Conservation (phyloP, 306 rosid genomes). For the Albizia julibrissin region DNA sequence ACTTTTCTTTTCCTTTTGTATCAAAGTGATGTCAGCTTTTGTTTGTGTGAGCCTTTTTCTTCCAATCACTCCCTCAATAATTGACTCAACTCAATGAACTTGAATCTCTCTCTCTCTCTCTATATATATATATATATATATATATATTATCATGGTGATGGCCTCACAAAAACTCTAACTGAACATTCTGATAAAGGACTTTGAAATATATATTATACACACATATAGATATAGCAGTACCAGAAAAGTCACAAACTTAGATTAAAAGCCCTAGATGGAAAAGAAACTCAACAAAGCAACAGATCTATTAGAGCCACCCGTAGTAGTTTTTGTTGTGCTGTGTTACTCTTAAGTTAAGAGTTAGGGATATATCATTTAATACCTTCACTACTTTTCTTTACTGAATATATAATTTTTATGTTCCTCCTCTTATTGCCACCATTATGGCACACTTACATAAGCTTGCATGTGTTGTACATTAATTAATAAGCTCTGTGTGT, state of each 20-base stretch:
- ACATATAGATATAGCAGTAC: not conserved
- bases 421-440: not conserved
- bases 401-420: not conserved
- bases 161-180: not conserved
- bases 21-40: conserved; percentile 23
- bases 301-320: not conserved
- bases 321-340: no score
- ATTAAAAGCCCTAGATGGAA: conserved; percentile 25
- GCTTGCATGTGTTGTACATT: conserved; percentile 38
- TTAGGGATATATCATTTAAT: no score
- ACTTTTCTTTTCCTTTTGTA: conserved; percentile 8
- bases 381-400: no score
- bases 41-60: conserved; percentile 12
- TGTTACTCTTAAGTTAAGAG: no score
- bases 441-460: conserved; percentile 26
- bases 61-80: conserved; percentile 7
- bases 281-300: not conserved
- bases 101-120: not conserved
- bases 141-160: not conserved
- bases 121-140: no score
- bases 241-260: not conserved
- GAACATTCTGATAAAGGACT: not conserved
- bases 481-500: not conserved
- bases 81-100: not conserved
- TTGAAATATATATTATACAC: not conserved